Percentiles rank a stretch among this genome's conserved stretches.
Conservation (phyloP, 129 eudicot species). For the Mikania micrantha region DNA sequence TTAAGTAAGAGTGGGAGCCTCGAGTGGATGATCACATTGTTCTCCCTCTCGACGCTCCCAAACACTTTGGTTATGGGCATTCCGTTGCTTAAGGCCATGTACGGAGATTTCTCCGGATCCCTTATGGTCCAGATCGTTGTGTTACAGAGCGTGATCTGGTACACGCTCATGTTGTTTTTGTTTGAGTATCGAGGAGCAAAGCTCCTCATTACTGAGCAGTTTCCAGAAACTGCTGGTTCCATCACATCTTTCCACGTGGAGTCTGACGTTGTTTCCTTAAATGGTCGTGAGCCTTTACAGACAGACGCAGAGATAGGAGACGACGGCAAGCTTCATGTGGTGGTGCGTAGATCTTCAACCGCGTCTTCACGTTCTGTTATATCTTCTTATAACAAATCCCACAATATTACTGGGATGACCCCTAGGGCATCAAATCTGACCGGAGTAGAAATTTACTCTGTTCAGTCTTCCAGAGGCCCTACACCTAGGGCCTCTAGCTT, state of each 20-base stretch:
- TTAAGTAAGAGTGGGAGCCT: slow-evolving; percentile 56
- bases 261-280: slow-evolving; percentile 79
- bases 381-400: slow-evolving; percentile 50
- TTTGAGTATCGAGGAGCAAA: slow-evolving; percentile 86
- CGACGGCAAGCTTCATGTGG: slow-evolving; percentile 84
- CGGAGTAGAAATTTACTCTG: slow-evolving; percentile 90
- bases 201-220: slow-evolving; percentile 73
- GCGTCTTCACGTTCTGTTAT: slow-evolving; percentile 53
- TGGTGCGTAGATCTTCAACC: slow-evolving; percentile 67
- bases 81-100: slow-evolving; percentile 85
- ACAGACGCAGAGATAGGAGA: slow-evolving; percentile 91
- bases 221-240: slow-evolving; percentile 82
- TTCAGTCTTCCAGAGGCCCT: slow-evolving; percentile 85
- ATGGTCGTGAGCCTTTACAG: slow-evolving; percentile 84
- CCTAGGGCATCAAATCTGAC: slow-evolving; percentile 88
- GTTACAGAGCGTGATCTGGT: slow-evolving; percentile 87
- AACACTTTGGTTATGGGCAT: slow-evolving; percentile 97
- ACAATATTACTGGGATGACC: slow-evolving; percentile 47
- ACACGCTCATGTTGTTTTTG: slow-evolving; percentile 83
- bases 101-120: slow-evolving; percentile 76
- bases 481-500: slow-evolving; percentile 90
- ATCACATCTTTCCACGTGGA: slow-evolving; percentile 83
- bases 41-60: slow-evolving; percentile 85
- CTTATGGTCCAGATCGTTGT: slow-evolving; percentile 95
- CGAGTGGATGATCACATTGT: slow-evolving; percentile 90